Evolutionary conservation across 2,329 filamentous ascomycete genomes (phyloP).

Genomic region (Calonectria pseudoturangicola): DNA sequence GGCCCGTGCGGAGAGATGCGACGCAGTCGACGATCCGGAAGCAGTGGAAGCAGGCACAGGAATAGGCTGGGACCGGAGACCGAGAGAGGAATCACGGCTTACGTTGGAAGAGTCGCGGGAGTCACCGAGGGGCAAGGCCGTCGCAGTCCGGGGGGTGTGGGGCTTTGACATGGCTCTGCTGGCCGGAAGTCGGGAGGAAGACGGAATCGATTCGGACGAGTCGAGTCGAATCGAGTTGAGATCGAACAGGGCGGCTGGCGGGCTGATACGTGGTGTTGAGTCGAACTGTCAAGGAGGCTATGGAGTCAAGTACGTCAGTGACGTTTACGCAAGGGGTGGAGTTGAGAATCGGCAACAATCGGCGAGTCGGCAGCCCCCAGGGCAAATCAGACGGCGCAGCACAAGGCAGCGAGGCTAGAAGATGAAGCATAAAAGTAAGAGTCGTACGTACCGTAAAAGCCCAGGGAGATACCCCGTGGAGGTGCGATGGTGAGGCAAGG

Average conservation of each 20-base stretch:
- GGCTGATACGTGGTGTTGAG: slow-evolving; percentile 15
- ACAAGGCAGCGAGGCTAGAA: slow-evolving; percentile 4
- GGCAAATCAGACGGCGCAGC: slow-evolving; percentile 2
- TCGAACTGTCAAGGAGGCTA: background rate
- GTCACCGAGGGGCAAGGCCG: slow-evolving; percentile 53
- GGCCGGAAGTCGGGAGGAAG: slow-evolving; percentile 48
- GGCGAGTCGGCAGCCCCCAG: slow-evolving; percentile 4
- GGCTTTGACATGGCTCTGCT: slow-evolving; percentile 58
- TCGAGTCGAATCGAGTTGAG: slow-evolving; percentile 45
- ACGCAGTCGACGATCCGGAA: slow-evolving; percentile 47
- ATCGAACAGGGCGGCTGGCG: slow-evolving; percentile 28
- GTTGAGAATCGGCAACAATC: background rate
- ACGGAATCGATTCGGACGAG: slow-evolving; percentile 29
- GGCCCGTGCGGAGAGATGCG: slow-evolving; percentile 46
- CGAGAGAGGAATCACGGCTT: slow-evolving; percentile 49
- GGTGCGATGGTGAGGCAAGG: slow-evolving; percentile 18
- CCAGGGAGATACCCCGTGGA: slow-evolving; percentile 16
- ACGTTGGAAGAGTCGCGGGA: slow-evolving; percentile 41
- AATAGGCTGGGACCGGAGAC: slow-evolving; percentile 47
- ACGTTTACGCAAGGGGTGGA: slow-evolving; percentile 25
- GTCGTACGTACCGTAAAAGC: slow-evolving; percentile 6
- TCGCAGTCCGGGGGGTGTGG: slow-evolving; percentile 53
- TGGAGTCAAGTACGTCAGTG: slow-evolving; percentile 23
- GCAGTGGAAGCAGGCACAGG: slow-evolving; percentile 46
- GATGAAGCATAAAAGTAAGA: background rate